These are phyloP conservation scores for Coniochaeta hoffmannii DNA, from an alignment of 2,329 filamentous ascomycete genomes.

Conservation along the genomic window DNA sequence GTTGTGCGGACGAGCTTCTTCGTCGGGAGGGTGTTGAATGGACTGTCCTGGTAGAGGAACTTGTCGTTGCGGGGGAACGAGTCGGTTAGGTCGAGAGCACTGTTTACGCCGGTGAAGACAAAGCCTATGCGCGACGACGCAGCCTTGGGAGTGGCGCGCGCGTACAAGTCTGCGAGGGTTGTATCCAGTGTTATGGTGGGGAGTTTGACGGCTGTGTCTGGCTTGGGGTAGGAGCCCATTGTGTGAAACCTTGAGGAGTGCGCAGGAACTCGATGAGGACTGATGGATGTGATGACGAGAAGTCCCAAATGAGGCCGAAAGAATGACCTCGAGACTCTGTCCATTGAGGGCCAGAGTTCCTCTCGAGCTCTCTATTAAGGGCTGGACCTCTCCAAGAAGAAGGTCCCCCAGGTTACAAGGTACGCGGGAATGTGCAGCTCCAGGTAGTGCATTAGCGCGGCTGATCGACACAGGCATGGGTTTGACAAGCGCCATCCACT, in stretches of 20 bases:
- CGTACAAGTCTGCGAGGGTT: slow-evolving; percentile 27
- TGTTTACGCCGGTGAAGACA: slow-evolving; percentile 21
- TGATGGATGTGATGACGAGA: neutral
- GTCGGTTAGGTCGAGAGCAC: slow-evolving; percentile 15
- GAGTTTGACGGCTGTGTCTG: slow-evolving; percentile 9
- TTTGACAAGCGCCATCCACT: neutral
- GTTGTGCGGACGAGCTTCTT: slow-evolving; percentile 9
- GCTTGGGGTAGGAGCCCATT: neutral
- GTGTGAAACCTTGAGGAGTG: neutral
- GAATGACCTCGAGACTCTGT: neutral
- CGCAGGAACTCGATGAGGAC: neutral
- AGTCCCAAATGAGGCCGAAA: neutral
- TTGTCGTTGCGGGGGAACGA: slow-evolving; percentile 26
- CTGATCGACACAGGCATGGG: neutral
- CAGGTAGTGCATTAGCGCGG: too few relatives aligned
- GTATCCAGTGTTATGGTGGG: slow-evolving; percentile 25
- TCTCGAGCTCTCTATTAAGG: too few relatives aligned
- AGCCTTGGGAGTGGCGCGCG: slow-evolving; percentile 13
- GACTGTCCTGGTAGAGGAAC: slow-evolving; percentile 27
- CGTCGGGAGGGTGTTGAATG: slow-evolving; percentile 18
- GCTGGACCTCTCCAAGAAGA: too few relatives aligned
- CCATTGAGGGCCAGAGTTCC: too few relatives aligned
- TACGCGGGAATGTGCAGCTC: too few relatives aligned
- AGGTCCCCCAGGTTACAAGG: too few relatives aligned
- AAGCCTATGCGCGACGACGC: slow-evolving; percentile 20